These are phyloP conservation scores for Mediolabrus comicus DNA, from an alignment of 108 stramenopile species.

Conservation along the genomic window DNA sequence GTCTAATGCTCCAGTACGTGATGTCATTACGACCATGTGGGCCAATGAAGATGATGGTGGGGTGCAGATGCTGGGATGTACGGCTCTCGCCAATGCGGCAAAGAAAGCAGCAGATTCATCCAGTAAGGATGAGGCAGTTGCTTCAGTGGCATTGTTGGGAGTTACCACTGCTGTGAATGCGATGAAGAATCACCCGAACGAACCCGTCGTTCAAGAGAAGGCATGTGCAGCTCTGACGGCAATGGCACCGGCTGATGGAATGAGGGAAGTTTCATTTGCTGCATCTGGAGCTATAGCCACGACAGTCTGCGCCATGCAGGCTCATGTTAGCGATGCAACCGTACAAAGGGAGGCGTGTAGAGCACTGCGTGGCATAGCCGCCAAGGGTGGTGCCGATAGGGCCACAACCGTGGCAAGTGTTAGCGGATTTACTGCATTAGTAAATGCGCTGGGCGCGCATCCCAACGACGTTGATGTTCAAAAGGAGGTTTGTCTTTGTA, in stretches of 20 bases:
- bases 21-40: conserved; percentile 83
- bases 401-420: conserved; percentile 80
- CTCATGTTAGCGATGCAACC: conserved; percentile 75
- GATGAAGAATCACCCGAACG: conserved; percentile 88
- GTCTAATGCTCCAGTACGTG: conserved; percentile 51
- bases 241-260: conserved; percentile 66
- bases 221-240: conserved; percentile 62
- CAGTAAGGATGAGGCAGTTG: conserved; percentile 6
- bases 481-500: conserved; percentile 58
- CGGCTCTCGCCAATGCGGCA: conserved; percentile 56
- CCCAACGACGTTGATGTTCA: conserved; percentile 59
- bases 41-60: conserved; percentile 88
- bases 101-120: conserved; percentile 6
- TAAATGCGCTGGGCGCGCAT: conserved; percentile 79
- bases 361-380: conserved; percentile 70
- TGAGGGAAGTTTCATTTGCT: conserved; percentile 78
- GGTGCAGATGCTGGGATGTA: conserved; percentile 84
- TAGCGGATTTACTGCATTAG: conserved; percentile 77
- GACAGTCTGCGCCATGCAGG: conserved; percentile 86
- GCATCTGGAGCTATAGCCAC: conserved; percentile 83
- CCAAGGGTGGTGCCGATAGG: conserved; percentile 69
- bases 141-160: conserved; percentile 67
- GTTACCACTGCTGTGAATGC: conserved; percentile 80
- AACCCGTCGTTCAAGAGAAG: conserved; percentile 84
- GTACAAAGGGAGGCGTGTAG: conserved; percentile 81